Conservation (phyloP, 352 stramenopile genomes). For the Thalassiosira gravida region DNA sequence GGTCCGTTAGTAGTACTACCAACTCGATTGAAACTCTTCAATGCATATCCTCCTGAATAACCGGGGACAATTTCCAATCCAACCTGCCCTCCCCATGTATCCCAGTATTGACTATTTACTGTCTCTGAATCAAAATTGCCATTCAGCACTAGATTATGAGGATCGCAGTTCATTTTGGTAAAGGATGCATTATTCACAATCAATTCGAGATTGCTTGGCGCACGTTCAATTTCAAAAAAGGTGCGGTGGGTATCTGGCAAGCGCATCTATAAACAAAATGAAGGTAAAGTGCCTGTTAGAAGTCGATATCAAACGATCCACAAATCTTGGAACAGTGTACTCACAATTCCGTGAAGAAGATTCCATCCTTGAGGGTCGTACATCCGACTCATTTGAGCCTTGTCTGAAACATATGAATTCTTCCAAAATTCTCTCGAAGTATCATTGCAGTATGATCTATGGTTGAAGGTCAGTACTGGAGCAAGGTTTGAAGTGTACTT, state of each 20-base stretch:
- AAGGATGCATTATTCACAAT: constrained; percentile 45
- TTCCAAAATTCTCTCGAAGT: constrained; percentile 33
- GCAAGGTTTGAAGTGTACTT: too few relatives aligned
- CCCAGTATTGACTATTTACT: constrained; percentile 48
- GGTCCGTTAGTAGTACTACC: constrained; percentile 25
- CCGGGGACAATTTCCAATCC: constrained; percentile 31
- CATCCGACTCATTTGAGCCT: constrained; percentile 24
- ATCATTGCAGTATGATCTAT: constrained; percentile 18
- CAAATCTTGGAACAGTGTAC: neutral
- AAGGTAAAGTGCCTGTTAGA: too few relatives aligned
- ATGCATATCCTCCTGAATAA: constrained; percentile 24
- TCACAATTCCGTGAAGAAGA: constrained; percentile 49
- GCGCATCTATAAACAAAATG: neutral
- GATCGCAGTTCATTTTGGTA: constrained; percentile 32
- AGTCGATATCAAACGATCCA: too few relatives aligned
- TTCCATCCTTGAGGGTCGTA: constrained; percentile 46
- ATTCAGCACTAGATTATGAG: constrained; percentile 45
- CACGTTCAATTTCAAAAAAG: constrained; percentile 55
- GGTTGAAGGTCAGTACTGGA: constrained; percentile 22
- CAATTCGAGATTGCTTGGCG: constrained; percentile 48
- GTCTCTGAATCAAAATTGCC: constrained; percentile 50
- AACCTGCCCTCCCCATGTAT: constrained; percentile 30
- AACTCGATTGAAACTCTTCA: constrained; percentile 25
- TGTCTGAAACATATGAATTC: constrained; percentile 21
- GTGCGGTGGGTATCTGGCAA: constrained; percentile 1